These are phyloP conservation scores for Globisporangium splendens DNA, from an alignment of 352 stramenopile genomes.

Conservation along the genomic window DNA sequence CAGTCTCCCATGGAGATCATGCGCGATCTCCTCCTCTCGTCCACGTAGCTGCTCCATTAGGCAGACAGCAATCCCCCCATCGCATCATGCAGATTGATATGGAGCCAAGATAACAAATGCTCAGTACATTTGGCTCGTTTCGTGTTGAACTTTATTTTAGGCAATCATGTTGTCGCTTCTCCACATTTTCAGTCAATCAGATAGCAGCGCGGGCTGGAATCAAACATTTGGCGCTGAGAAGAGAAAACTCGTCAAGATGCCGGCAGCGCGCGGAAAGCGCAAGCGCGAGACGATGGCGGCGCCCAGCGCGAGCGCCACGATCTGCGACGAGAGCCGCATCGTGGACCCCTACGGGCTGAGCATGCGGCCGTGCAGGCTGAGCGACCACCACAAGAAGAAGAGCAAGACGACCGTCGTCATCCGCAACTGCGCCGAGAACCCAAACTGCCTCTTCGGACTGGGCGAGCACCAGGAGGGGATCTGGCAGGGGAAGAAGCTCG, in stretches of 20 bases:
- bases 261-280: conserved; percentile 31
- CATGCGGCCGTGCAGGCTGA: conserved; percentile 38
- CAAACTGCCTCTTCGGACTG: conserved; percentile 84
- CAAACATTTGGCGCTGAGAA: neutral
- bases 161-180: neutral
- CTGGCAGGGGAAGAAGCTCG: conserved; percentile 55
- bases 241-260: conserved; percentile 10
- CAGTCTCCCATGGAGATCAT: neutral
- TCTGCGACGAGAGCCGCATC: conserved; percentile 32
- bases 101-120: too few species aligned
- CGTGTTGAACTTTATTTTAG: neutral
- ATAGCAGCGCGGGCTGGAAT: neutral
- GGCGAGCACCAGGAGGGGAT: conserved; percentile 74
- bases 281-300: conserved; percentile 37
- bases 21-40: neutral
- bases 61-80: neutral
- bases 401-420: conserved; percentile 24
- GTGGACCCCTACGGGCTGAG: conserved; percentile 55
- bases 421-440: conserved; percentile 78
- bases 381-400: conserved; percentile 63
- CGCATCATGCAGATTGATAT: too few species aligned
- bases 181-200: neutral
- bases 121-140: too few species aligned
- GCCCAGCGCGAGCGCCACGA: conserved; percentile 9
- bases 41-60: neutral